Conservation (phyloP, 2,329 filamentous ascomycete species). For the Microdochium paspali region DNA sequence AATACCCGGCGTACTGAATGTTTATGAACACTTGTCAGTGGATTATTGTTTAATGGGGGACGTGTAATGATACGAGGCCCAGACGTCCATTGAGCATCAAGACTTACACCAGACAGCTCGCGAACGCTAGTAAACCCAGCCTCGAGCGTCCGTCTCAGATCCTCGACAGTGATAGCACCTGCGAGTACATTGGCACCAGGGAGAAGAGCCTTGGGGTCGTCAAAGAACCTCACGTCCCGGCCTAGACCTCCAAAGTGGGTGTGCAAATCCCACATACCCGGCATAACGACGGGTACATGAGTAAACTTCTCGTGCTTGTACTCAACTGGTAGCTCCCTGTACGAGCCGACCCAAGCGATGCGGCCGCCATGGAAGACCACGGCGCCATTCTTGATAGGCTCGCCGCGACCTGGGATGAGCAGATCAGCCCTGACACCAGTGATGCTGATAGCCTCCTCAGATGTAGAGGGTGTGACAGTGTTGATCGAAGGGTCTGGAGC, state of each 20-base stretch:
- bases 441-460: neutral
- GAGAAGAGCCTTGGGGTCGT: slow-evolving; percentile 11
- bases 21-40: no score
- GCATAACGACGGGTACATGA: slow-evolving; percentile 33
- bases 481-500: neutral
- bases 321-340: slow-evolving; percentile 17
- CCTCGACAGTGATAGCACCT: slow-evolving; percentile 29
- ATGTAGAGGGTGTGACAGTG: neutral
- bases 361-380: slow-evolving; percentile 26
- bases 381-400: slow-evolving; percentile 27
- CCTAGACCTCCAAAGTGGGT: slow-evolving; percentile 33
- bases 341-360: slow-evolving; percentile 29
- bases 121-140: slow-evolving; percentile 41
- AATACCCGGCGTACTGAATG: slow-evolving; percentile 27
- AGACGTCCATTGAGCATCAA: neutral
- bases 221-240: slow-evolving; percentile 8
- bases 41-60: no score
- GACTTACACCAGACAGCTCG: slow-evolving; percentile 30
- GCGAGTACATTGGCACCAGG: slow-evolving; percentile 17
- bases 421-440: slow-evolving; percentile 20
- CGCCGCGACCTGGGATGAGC: slow-evolving; percentile 36
- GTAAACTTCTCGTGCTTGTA: slow-evolving; percentile 18
- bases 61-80: no score
- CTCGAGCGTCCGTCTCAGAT: slow-evolving; percentile 30
- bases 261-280: slow-evolving; percentile 44